Percentiles rank a stretch among this genome's conserved stretches.
phyloP scores from a whole-genome alignment of 441 rosid genomes.

The Corymbia calophylla region DNA sequence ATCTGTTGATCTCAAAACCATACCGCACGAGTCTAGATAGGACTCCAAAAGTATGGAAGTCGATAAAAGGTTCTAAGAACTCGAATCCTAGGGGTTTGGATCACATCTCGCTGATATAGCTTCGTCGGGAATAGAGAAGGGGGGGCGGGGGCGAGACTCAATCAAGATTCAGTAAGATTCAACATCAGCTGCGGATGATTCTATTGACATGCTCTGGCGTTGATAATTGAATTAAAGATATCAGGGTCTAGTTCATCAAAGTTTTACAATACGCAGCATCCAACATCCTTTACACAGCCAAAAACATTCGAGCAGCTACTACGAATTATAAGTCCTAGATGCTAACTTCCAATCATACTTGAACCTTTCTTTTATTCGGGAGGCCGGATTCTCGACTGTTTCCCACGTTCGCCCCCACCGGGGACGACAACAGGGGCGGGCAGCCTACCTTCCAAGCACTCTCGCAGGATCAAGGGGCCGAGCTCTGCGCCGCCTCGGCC shows the following conservation, averaged over 20 bases:
- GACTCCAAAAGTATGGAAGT: background rate
- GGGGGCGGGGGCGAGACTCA: background rate
- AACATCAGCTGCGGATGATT: background rate
- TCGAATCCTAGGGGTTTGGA: background rate
- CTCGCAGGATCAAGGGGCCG: slow-evolving; percentile 20
- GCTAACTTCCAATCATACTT: background rate
- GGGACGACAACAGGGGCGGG: background rate
- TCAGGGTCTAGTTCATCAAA: background rate
- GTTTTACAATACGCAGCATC: background rate
- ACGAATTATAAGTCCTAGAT: background rate
- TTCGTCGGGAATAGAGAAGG: background rate
- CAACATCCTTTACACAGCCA: background rate
- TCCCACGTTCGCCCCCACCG: background rate
- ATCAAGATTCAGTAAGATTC: background rate
- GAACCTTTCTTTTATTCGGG: background rate
- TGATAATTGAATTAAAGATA: background rate
- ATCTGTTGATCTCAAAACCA: background rate
- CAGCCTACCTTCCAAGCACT: slow-evolving; percentile 24
- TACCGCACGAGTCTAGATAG: background rate
- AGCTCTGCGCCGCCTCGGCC: slow-evolving; percentile 12
- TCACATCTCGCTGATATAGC: fast-evolving
- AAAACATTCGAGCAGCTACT: background rate
- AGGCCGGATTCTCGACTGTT: background rate
- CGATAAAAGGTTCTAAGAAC: background rate
- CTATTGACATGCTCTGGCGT: background rate